Conservation (phyloP, 2,329 filamentous ascomycete genomes). For the Sphaerostilbella broomeana region DNA sequence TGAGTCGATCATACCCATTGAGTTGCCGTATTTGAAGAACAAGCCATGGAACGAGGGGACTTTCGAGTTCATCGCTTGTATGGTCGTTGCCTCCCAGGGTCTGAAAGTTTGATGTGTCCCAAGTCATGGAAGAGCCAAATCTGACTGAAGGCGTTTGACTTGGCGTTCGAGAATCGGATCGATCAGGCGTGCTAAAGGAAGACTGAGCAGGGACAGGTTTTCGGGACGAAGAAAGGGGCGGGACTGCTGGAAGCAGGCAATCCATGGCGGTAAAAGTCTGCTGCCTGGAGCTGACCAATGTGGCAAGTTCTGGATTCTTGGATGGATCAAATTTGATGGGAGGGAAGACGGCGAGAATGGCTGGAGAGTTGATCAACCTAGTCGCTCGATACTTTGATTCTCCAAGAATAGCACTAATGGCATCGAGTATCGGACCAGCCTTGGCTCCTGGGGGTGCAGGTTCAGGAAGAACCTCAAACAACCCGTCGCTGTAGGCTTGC, state of each 20-base stretch:
- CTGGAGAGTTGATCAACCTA: constrained; percentile 61
- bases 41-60: constrained; percentile 66
- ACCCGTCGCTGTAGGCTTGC: constrained; percentile 45
- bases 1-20: constrained; percentile 53
- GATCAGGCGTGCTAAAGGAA: constrained; percentile 18
- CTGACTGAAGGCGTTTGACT: constrained; percentile 25
- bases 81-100: constrained; percentile 23
- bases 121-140: constrained; percentile 22
- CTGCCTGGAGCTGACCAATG: constrained; percentile 30
- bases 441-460: constrained; percentile 53
- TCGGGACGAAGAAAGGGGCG: constrained; percentile 37
- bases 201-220: constrained; percentile 20
- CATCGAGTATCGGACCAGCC: constrained; percentile 66
- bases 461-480: constrained; percentile 52
- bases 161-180: constrained; percentile 24
- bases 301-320: neutral
- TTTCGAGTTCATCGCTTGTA: constrained; percentile 56
- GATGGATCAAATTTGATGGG: constrained; percentile 45
- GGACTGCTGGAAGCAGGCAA: constrained; percentile 52
- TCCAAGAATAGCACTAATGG: constrained; percentile 68
- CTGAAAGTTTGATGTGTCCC: constrained; percentile 28
- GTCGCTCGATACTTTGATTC: constrained; percentile 74
- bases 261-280: constrained; percentile 53
- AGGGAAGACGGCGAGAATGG: constrained; percentile 63
- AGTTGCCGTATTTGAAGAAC: constrained; percentile 56